A percentile compares a stretch with the other conserved stretches of the same genome.
phyloP scores from a whole-genome alignment of 2,329 filamentous ascomycete species.

The Stachybotrys elegans region DNA sequence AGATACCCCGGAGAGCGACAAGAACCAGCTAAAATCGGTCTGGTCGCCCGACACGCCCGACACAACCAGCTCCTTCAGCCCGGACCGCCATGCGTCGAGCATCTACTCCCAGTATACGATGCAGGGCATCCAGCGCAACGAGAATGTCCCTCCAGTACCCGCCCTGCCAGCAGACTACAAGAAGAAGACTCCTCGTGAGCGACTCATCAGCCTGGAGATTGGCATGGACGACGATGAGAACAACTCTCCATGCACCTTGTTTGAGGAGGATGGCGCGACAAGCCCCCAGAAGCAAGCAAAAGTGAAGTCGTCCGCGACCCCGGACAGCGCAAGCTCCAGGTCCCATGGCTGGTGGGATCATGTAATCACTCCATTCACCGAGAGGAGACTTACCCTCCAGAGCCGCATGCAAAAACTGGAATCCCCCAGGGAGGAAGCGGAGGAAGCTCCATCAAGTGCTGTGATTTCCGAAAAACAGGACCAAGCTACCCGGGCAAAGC shows the following conservation, averaged over 20 bases:
- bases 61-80: constrained; percentile 34
- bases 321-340: constrained; percentile 48
- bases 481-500: constrained; percentile 12
- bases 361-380: constrained; percentile 64
- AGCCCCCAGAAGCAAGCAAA: constrained; percentile 32
- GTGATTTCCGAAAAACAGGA: constrained; percentile 9
- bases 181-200: constrained; percentile 22
- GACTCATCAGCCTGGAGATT: constrained; percentile 30
- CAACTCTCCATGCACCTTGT: constrained; percentile 59
- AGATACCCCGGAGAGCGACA: constrained; percentile 3
- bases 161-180: constrained; percentile 43
- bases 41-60: constrained; percentile 61
- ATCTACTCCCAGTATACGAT: constrained; percentile 55
- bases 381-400: constrained; percentile 38
- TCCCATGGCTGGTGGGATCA: constrained; percentile 76
- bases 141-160: constrained; percentile 55
- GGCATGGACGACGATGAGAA: constrained; percentile 43
- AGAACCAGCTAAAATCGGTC: constrained; percentile 38
- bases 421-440: constrained; percentile 22
- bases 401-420: constrained; percentile 28
- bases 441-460: constrained; percentile 16
- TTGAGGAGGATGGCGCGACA: constrained; percentile 61
- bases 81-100: constrained; percentile 47
- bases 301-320: constrained; percentile 30
- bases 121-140: constrained; percentile 20